A percentile compares a stretch with the other conserved stretches of the same genome.
phyloP scores from a whole-genome alignment of 257 asterid genomes.

The Solanum neorickii region DNA sequence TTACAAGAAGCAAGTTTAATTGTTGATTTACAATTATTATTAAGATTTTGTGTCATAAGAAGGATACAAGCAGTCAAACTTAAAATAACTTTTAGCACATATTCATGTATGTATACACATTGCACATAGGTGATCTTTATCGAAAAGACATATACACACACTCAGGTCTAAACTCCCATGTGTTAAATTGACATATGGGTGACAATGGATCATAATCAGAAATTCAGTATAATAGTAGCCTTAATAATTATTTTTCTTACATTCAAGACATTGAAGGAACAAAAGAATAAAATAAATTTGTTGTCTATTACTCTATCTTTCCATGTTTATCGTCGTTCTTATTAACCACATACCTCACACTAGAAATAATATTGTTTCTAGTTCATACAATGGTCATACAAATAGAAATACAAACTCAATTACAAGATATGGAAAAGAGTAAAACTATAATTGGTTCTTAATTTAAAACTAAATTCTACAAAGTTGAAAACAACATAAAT shows the following conservation, averaged over 20 bases:
- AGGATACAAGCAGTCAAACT: neutral
- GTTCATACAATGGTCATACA: neutral
- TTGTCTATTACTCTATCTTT: no score
- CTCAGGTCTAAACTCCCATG: neutral
- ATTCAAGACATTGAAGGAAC: no score
- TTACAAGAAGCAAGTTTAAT: neutral
- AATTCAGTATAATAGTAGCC: no score
- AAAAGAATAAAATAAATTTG: no score
- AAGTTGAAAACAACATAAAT: no score
- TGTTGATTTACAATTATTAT: neutral
- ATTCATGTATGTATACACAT: neutral
- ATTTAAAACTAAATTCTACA: no score
- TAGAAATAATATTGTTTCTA: no score
- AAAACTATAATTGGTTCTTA: neutral
- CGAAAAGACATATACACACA: neutral
- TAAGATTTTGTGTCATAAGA: neutral
- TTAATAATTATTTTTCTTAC: no score
- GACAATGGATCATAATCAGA: no score
- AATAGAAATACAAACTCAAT: constrained; percentile 8
- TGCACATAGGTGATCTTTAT: neutral
- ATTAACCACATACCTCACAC: no score
- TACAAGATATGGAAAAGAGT: neutral
- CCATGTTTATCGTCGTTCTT: no score
- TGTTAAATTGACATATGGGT: no score
- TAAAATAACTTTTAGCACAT: neutral